Conservation (phyloP, 2,329 filamentous ascomycete species). For the Verticillium longisporum region DNA sequence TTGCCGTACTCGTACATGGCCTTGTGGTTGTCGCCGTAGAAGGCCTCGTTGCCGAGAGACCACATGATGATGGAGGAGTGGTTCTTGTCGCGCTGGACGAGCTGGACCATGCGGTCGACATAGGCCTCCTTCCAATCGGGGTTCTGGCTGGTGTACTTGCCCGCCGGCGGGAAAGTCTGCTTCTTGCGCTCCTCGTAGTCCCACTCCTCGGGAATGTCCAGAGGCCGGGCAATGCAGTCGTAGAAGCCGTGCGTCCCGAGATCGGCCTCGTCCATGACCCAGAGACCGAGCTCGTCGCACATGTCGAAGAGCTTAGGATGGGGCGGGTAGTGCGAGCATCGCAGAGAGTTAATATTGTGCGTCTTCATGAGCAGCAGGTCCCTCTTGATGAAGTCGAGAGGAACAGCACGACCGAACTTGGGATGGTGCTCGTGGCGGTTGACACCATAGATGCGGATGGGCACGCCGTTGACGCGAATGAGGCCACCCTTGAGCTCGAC, state of each 20-base stretch:
- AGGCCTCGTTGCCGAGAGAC: conserved; percentile 68
- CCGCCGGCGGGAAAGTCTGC: conserved; percentile 45
- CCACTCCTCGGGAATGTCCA: conserved; percentile 46
- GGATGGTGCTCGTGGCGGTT: conserved; percentile 69
- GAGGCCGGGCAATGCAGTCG: conserved; percentile 39
- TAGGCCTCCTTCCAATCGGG: conserved; percentile 57
- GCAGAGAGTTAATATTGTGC: conserved; percentile 65
- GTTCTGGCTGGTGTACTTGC: conserved; percentile 55
- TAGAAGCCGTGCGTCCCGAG: conserved; percentile 49
- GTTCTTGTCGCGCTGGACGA: conserved; percentile 64
- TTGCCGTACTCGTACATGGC: conserved; percentile 62
- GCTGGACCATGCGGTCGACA: conserved; percentile 56
- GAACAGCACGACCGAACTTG: conserved; percentile 53
- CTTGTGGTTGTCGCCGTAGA: conserved; percentile 61
- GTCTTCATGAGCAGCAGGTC: conserved; percentile 63
- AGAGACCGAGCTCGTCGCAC: conserved; percentile 59
- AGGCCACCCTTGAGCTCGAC: conserved; percentile 56
- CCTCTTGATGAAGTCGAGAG: conserved; percentile 51
- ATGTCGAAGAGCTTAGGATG: conserved; percentile 53
- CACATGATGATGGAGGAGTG: conserved; percentile 66
- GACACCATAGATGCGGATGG: conserved; percentile 55
- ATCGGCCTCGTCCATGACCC: conserved; percentile 47
- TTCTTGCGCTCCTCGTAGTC: conserved; percentile 55
- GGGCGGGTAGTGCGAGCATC: conserved; percentile 63
- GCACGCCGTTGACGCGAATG: conserved; percentile 55